Conservation (phyloP, 1,284 basidiomycete species). For the Chalciporus sp. region DNA sequence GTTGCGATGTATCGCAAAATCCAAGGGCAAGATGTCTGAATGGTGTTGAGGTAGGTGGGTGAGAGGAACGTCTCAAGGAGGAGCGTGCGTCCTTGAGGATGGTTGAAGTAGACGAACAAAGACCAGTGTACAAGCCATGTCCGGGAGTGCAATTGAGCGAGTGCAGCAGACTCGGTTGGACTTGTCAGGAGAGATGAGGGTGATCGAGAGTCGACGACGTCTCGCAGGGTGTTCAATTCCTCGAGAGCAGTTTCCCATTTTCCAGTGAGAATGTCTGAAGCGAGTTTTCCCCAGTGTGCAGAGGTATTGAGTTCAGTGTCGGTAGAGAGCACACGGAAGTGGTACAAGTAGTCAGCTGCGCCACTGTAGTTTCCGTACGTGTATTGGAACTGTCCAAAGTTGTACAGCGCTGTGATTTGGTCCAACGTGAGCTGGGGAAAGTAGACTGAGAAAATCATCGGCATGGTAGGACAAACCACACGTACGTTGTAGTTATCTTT, state of each 20-base stretch:
- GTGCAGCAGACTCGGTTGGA: constrained; percentile 60
- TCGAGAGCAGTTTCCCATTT: constrained; percentile 93
- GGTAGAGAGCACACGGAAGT: constrained; percentile 96
- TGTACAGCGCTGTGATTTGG: constrained; percentile 95
- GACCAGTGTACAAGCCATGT: constrained; percentile 99
- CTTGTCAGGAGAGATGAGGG: constrained; percentile 50
- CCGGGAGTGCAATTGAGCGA: constrained; percentile 89
- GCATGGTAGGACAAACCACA: constrained; percentile 19
- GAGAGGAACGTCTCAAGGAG: constrained; percentile 96
- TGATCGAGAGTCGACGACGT: constrained; percentile 84
- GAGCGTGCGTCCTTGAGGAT: constrained; percentile 88
- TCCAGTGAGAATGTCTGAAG: constrained; percentile 93
- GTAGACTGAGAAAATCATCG: constrained; percentile 11
- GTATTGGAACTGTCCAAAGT: constrained; percentile 98
- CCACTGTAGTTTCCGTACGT: constrained; percentile 96
- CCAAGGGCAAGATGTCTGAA: constrained; percentile 96
- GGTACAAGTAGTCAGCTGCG: constrained; percentile 97
- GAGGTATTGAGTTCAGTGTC: constrained; percentile 91
- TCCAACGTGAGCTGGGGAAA: constrained; percentile 79
- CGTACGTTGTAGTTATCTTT: constrained; percentile 91
- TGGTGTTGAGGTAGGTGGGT: constrained; percentile 96
- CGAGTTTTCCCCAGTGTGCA: constrained; percentile 98
- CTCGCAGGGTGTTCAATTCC: constrained; percentile 92
- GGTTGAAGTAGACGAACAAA: constrained; percentile 98
- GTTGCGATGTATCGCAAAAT: constrained; percentile 93